Base-by-base conservation (phyloP, 139 green algal species). In the Pedinophyceae sp. region DNA sequence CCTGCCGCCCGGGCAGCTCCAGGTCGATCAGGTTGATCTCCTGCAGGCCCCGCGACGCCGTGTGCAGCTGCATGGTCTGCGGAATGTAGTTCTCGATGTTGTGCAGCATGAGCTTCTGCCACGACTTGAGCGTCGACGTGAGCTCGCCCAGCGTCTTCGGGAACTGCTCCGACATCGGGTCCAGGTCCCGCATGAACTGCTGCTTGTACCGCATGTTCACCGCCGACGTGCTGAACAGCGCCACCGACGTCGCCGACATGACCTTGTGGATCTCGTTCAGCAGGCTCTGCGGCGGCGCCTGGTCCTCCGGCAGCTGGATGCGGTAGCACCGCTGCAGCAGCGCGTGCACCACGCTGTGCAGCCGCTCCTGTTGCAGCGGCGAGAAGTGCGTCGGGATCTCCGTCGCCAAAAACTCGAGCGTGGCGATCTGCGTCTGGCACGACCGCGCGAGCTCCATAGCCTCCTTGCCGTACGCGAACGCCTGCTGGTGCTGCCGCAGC, bases 261-360 rank as follows among this genome's bases (percentile, higher is more conserved):
- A 23, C 10, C 13, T 28, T 50, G 20, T 10, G 6, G 45, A 50
- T 50, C 20, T 25, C 45, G 19, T 15, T 20, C 13, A 15, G 20
- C 45, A 23, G 20, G 20, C 13, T 16, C 45, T 50, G 20, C 5
- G 45, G 19, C 13, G 16, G 13, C 20, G 15, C 45, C 10, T 5
- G 13, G 13, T 10, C 19, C 13, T 50, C 19, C 6, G 10, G 45
- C 19, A 50, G 58, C 17, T 64, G 63, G 51, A 70, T 65, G 67
- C 93, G 90, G 73, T 89, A 93, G 55, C 83, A 96, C 40, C 87
- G 74, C 43, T 90, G 78, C 66, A 95, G 79, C 61, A 98, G 76
- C 13, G 87, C 85, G 50, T 89, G 74, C 20, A 97, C 80, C 18
- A 98, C 87, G 2, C 79, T 76, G 41, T 96, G 68, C 61, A 98